Evolutionary conservation across 495 filamentous ascomycete species (phyloP), one percentile per base, ranked within the genome.

Genomic region (Hypoxylon intermedium): DNA sequence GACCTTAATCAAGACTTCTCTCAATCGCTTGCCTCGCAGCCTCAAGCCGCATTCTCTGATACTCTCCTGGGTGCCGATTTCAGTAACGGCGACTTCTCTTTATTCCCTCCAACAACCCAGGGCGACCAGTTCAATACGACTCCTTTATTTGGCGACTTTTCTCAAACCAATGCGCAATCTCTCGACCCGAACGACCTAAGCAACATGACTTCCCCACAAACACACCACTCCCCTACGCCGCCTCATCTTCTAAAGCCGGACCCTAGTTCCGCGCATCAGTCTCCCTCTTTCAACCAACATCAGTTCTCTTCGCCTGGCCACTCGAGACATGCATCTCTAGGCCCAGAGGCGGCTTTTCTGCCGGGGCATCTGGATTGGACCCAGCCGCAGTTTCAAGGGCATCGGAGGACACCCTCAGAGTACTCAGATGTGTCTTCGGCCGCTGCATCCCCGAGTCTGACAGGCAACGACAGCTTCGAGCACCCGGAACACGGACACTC

Each of bases 401-500:
- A 97, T 71, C 84, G 92, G 50, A 83, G 92, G 68, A 84, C 88
- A 30, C 90, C 93, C 1, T 97, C 93, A 5, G 94, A 97, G 69
- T 90, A 89, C 63, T 97, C 93, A 4, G 94, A 97, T 63, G 79
- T 78, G 9, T 93, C 90, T 12, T 95, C 92, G 15, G 88, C 84
- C 0, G 83, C 87, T 6, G 85, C 86, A 24, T 97, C 93, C 15
- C 94, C 94, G 40, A 90, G 85, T 67, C 69, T 96, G 43, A 82
- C 82, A 20, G 90, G 89, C 68, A 81, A 87, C 47, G 94, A 97
- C 48, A 85, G 77, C 58, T 92, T 93, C 68, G 93, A 97, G 11
- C 75, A 77, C 6, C 75, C 83, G 47, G 88, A 91, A 42, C 87
- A 87, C 41, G 83, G 82, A 48, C 84, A 87, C 40, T 97, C 93